Evolutionary conservation across 495 filamentous ascomycete genomes (phyloP).

Genomic region (Corynascus novoguineensis): DNA sequence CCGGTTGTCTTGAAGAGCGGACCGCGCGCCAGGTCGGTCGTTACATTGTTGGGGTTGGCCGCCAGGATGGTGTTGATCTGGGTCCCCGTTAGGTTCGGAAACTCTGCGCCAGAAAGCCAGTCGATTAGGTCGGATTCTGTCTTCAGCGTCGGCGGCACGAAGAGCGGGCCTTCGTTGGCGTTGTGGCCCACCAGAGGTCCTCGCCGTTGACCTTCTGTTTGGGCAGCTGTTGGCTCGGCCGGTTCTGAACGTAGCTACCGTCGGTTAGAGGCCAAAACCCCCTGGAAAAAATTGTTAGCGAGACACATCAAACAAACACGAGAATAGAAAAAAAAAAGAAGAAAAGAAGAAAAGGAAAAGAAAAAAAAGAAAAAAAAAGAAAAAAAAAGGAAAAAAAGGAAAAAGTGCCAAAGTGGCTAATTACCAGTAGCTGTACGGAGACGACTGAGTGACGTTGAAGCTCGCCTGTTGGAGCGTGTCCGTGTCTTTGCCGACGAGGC

Average conservation of each 20-base stretch:
- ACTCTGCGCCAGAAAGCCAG: no score
- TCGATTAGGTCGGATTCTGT: neutral
- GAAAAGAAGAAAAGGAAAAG: neutral
- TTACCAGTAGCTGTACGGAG: conserved; percentile 18
- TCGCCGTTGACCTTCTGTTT: conserved; percentile 46
- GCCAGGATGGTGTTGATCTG: no score
- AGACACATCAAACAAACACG: no score
- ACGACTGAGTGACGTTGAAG: conserved; percentile 8
- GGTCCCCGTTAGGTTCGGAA: no score
- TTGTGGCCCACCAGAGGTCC: neutral
- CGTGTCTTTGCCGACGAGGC: conserved; percentile 45
- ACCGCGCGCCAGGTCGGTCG: no score
- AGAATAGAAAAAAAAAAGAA: neutral
- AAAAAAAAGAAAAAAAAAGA: no score
- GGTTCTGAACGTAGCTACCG: conserved; percentile 45
- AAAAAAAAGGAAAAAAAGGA: no score
- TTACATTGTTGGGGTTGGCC: neutral
- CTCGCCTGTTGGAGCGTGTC: conserved; percentile 37
- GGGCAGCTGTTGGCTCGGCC: conserved; percentile 45
- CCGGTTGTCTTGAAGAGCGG: no score
- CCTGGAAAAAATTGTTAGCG: no score
- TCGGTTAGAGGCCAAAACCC: conserved; percentile 58
- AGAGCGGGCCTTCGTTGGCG: neutral
- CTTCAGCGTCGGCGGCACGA: neutral
- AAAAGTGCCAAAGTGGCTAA: no score